Evolutionary conservation across 2,329 filamentous ascomycete genomes (phyloP).

Genomic region (Aspergillus pseudoglaucus): DNA sequence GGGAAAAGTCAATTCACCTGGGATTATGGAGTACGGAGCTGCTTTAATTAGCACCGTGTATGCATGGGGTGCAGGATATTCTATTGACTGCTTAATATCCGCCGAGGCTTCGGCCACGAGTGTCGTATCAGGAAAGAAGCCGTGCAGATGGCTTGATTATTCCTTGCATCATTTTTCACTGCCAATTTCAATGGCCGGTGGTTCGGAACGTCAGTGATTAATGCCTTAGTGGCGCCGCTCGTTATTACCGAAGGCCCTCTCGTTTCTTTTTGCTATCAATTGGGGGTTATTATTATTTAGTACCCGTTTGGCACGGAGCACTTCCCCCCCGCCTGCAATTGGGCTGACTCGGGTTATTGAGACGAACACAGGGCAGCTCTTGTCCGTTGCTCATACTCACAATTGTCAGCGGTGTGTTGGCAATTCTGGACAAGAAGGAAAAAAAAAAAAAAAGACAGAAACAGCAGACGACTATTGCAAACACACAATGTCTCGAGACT

Average conservation of each 20-base stretch:
- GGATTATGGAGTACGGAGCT: background rate
- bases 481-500: constrained; percentile 30
- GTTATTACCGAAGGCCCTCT: background rate
- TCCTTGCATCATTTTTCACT: background rate
- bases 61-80: background rate
- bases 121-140: constrained; percentile 12
- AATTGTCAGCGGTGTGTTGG: constrained; percentile 17
- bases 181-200: constrained; percentile 1
- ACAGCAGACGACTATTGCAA: constrained; percentile 13
- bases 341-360: background rate
- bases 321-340: background rate
- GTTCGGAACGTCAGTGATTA: background rate
- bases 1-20: background rate
- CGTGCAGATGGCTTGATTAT: constrained; percentile 4
- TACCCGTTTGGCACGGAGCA: background rate
- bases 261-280: background rate
- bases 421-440: background rate
- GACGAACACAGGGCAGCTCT: background rate
- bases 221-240: background rate
- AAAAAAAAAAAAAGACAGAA: constrained; percentile 8
- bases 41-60: background rate
- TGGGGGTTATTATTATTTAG: constrained; percentile 2
- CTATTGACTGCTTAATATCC: background rate
- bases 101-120: constrained; percentile 1
- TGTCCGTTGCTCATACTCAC: background rate